phyloP scores from a whole-genome alignment of 495 filamentous ascomycete species.

The Xylaria palmicola region DNA sequence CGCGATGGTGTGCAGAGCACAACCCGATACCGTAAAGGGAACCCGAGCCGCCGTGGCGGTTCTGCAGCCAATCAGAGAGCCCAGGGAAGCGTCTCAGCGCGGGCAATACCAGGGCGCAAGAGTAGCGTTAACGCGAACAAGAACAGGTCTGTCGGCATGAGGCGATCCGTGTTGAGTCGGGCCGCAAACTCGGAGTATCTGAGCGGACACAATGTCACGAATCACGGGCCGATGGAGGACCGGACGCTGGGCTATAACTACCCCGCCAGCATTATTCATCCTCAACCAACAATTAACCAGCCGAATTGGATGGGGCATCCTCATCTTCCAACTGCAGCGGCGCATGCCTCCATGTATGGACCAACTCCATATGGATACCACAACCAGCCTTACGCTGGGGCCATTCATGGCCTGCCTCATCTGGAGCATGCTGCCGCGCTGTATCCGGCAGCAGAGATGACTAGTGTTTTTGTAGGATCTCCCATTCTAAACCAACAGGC shows the following conservation, averaged over 20 bases:
- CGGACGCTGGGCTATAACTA: not conserved
- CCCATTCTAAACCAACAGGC: not conserved
- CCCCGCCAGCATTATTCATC: not conserved
- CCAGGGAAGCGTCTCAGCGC: not conserved
- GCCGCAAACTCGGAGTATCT: not conserved
- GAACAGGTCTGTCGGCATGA: constrained; percentile 16
- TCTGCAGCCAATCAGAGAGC: not conserved
- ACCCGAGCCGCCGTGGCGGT: constrained; percentile 16
- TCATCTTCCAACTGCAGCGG: not conserved
- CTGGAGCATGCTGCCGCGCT: not conserved
- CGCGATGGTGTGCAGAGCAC: constrained; percentile 45
- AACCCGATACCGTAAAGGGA: constrained; percentile 47
- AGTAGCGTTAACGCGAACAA: constrained; percentile 18
- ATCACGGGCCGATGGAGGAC: not conserved
- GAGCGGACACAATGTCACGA: not conserved
- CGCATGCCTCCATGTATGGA: not conserved
- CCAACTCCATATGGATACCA: not conserved
- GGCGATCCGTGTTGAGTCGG: not conserved
- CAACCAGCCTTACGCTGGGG: not conserved
- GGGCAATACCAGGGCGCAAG: constrained; percentile 20
- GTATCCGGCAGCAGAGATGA: not conserved
- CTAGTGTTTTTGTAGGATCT: not conserved
- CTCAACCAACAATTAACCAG: not conserved
- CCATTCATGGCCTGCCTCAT: not conserved
- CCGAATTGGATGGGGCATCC: not conserved